These are phyloP conservation scores for Penicillium manginii DNA, from an alignment of 495 filamentous ascomycete species.

Conservation along the genomic window DNA sequence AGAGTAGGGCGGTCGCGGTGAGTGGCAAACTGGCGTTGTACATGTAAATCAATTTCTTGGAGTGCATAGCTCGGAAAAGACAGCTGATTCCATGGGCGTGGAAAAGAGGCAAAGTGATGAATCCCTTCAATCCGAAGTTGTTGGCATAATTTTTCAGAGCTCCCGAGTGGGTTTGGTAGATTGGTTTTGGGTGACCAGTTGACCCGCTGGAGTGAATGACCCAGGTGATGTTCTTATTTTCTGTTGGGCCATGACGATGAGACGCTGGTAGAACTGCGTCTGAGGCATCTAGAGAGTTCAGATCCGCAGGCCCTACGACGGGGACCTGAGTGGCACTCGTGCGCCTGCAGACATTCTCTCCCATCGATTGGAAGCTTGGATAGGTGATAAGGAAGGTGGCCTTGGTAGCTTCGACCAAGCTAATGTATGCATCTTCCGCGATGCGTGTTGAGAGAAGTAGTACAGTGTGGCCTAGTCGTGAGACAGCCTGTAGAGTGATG, in stretches of 20 bases:
- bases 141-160: conserved; percentile 45
- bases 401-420: conserved; percentile 35
- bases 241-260: conserved; percentile 25
- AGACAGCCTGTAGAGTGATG: conserved; percentile 45
- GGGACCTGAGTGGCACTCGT: conserved; percentile 9
- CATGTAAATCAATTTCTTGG: conserved; percentile 44
- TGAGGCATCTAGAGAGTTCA: conserved; percentile 10
- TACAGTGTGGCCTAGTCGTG: conserved; percentile 49
- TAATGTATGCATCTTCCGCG: conserved; percentile 45
- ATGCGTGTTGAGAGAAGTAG: conserved; percentile 52
- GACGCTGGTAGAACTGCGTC: conserved; percentile 9
- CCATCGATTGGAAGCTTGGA: conserved; percentile 21
- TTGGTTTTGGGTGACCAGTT: conserved; percentile 44
- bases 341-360: conserved; percentile 14
- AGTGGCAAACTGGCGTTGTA: conserved; percentile 50
- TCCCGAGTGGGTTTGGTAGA: conserved; percentile 46
- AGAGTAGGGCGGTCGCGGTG: conserved; percentile 41
- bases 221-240: conserved; percentile 32
- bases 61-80: conserved; percentile 50
- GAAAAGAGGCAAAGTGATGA: conserved; percentile 57
- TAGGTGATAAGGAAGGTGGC: conserved; percentile 24
- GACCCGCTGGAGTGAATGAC: conserved; percentile 52
- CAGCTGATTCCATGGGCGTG: conserved; percentile 55
- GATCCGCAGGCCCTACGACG: conserved; percentile 14
- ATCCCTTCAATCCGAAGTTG: conserved; percentile 43